Evolutionary conservation across 2,329 filamentous ascomycete species (phyloP), one percentile per base, ranked within the genome.

Genomic region (Monosporascus sp.): DNA sequence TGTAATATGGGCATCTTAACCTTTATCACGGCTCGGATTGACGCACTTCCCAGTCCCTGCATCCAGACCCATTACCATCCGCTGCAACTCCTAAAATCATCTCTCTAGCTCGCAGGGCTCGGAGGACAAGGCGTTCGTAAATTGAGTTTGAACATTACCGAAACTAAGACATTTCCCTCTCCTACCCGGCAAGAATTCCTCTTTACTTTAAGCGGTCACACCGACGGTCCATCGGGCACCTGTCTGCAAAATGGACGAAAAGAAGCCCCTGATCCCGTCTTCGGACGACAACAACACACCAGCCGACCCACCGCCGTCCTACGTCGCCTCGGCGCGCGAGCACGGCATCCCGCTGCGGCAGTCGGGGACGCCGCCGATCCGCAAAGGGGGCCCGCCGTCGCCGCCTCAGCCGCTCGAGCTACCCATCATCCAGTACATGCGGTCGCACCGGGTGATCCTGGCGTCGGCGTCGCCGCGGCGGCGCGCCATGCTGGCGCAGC

Each of bases 381-480:
- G 47, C 43, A 22, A 53, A 52, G 47, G 52, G 45, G 31, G 20
- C 53, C 58, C 63, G 55, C 51, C 69, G 66, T 69, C 51, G 67
- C 70, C 50, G 15, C 83, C 84, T 7, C 76, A 82, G 44, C 88
- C 89, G 1, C 82, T 97, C 56, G 81, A 90, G 56, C 79, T 97
- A 18, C 92, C 93, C 17, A 85, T 91, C 52, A 76, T 99, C 54
- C 82, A 82, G 63, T 78, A 86, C 64, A 82, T 99, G 58, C 85
- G 88, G 65, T 81, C 81, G 51, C 90, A 89, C 70, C 81, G 93
- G 58, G 84, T 96, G 6, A 89, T 99, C 60, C 85, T 99, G 27
- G 94, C 94, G 50, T 97, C 92, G 2, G 84, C 88, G 20, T 97
- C 92, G 1, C 94, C 94, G 0, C 81, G 94, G 45, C 82, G 94